Evolutionary conservation across 139 green algal genomes (phyloP), one percentile per base, ranked within the genome.

Genomic region (Ostreobium quekettii): DNA sequence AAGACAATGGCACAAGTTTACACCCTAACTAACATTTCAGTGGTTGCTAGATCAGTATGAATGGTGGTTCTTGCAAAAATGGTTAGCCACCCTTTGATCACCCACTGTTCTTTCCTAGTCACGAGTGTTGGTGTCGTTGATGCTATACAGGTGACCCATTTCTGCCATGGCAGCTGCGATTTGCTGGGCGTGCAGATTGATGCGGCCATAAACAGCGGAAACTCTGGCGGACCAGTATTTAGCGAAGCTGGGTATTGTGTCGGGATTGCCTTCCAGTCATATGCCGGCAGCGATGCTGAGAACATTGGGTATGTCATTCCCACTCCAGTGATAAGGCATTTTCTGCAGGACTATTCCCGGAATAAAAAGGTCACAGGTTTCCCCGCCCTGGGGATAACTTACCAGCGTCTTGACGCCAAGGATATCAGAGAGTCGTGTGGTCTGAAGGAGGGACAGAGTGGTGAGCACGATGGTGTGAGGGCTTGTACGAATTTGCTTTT

Each of bases 281-380:
- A 83, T n/a, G 68, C 74, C 4, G 83, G 80, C 60, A 77, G 71
- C 2, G 81, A 87, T 53, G 79, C 85, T 1, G 81, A 89, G 49
- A 89, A 89, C 64, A 71, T 92, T 48, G 86, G 91, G 5, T 99
- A 98, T 64, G 82, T 99, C 48, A 97, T 99, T 60, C 93, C 93
- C 32, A 91, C 86, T 35, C 84, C 85, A 30, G 91, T 99, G 2
- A 88, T 98, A 26, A 48, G 82, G 32, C 93, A 98, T 81, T 99
- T 99, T 77, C 79, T 98, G 15, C 64, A 64, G 1, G 93, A 99
- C 78, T 96, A 85, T 74, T 19, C 77, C 7, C 46, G 58, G 35
- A 89, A 90, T 38, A 80, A 77, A n/a, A 53, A 7, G 29, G 97
- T 94, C 82, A 94, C 85, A 15, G 93, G 87, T 57, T 96, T 97